phyloP scores from a whole-genome alignment of 2,329 filamentous ascomycete species.

The Claviceps arundinis region DNA sequence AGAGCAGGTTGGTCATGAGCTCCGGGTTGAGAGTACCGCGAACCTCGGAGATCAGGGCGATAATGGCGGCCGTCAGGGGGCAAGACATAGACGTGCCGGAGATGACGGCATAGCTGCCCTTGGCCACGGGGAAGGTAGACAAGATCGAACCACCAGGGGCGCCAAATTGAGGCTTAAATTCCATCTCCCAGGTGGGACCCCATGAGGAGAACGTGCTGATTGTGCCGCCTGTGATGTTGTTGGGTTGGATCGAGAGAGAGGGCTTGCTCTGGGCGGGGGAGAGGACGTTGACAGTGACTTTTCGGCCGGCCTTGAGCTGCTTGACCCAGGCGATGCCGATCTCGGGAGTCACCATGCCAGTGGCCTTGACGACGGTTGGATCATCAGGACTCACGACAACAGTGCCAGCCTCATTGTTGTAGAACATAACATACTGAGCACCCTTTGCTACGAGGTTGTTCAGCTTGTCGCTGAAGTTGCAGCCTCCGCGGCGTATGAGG shows the following conservation, averaged over 20 bases:
- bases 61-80: conserved; percentile 39
- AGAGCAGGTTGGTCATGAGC: conserved; percentile 33
- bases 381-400: not conserved
- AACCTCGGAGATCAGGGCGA: conserved; percentile 37
- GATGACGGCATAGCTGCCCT: conserved; percentile 35
- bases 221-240: conserved; percentile 29
- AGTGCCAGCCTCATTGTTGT: conserved; percentile 36
- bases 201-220: conserved; percentile 40
- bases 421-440: conserved; percentile 47
- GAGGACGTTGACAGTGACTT: conserved; percentile 14
- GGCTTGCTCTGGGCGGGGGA: not conserved
- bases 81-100: conserved; percentile 49
- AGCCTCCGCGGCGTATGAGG: conserved; percentile 31
- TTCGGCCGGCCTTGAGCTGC: conserved; percentile 22
- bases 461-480: not conserved
- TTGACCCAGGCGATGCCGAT: conserved; percentile 32
- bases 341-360: conserved; percentile 18
- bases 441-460: conserved; percentile 23
- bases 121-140: conserved; percentile 35
- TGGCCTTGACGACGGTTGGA: conserved; percentile 19
- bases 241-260: conserved; percentile 4
- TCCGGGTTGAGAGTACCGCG: conserved; percentile 34
- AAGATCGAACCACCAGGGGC: conserved; percentile 43
- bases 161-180: conserved; percentile 41
- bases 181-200: conserved; percentile 46